Evolutionary conservation across 148 eudicot genomes (phyloP), one percentile per base, ranked within the genome.

Genomic region (Bassia scoparia): DNA sequence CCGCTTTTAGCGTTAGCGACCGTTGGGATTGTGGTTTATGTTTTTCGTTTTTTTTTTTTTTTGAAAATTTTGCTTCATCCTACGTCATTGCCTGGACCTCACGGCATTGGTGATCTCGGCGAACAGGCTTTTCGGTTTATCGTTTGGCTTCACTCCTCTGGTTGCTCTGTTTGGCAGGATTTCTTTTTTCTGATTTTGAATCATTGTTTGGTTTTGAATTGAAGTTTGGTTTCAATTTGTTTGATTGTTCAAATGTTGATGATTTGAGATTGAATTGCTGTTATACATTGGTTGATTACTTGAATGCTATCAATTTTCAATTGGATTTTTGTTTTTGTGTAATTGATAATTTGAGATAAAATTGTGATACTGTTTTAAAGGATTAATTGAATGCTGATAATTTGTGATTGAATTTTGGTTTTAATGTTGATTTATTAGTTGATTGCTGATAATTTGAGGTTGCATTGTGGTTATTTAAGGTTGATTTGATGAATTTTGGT

Each of bases 101-200:
- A 89, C 60, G 97, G 98, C 27, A 83, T 95, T 54, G 98, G 98
- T 7, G 98, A 95, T 77, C 76, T 95, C n/a, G 98, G 98, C 1
- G 79, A 87, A 3, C 71, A 83, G 69, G 89, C 91, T 4, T 87
- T 89, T 63, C 70, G 78, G 11, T 95, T 95, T 68, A 68, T 95
- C n/a, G 98, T 91, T 76, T 95, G 97, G 97, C 90, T 91, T 80
- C 84, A 83, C 48, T 67, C 74, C n/a, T 63, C 91, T 75, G 98
- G 98, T 54, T 95, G 91, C 84, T 83, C 97, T 27, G 76, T 95
- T 71, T 95, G 98, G 98, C 98, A 95, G 98, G 98, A 46, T 12
- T n/a, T 21, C 31, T 26, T 35, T 61, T 3, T 14, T 38, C 54
- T 11, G 16, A n/a, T 59, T 23, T 18, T 21, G 41, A 1, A 50